These are phyloP conservation scores for Balansia obtecta DNA, from an alignment of 2,329 filamentous ascomycete genomes.

Conservation along the genomic window DNA sequence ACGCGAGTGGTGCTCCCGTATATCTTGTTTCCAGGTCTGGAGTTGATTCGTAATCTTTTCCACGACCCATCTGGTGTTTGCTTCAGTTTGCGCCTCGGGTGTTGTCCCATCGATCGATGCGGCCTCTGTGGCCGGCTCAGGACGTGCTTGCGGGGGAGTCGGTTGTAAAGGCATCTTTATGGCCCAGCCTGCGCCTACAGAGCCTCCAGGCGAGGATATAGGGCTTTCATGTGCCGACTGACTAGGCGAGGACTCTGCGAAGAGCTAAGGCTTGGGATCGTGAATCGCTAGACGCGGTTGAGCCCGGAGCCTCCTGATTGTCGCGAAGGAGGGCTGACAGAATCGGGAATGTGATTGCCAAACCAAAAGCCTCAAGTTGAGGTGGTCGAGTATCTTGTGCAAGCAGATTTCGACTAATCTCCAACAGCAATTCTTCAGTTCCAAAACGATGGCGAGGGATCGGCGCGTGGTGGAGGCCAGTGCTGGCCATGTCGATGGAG, in stretches of 20 bases:
- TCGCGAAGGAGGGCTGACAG: conserved; percentile 19
- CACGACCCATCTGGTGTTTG: conserved; percentile 26
- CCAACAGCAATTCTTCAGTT: neutral
- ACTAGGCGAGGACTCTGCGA: neutral
- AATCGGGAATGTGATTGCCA: conserved; percentile 6
- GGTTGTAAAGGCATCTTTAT: conserved; percentile 7
- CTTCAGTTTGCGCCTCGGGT: conserved; percentile 13
- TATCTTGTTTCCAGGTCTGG: conserved; percentile 26
- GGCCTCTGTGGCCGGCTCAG: conserved; percentile 1
- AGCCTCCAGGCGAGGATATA: neutral
- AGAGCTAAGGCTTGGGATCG: neutral
- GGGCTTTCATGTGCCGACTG: neutral
- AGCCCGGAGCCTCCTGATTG: conserved; percentile 6
- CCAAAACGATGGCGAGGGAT: neutral
- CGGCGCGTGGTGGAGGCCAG: neutral
- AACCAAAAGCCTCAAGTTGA: conserved; percentile 4
- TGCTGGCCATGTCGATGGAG: neutral
- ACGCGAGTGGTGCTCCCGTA: conserved; percentile 32
- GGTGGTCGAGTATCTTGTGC: neutral
- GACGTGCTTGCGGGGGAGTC: conserved; percentile 11
- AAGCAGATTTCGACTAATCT: neutral
- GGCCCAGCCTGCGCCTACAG: neutral
- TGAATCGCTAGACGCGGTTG: conserved; percentile 1
- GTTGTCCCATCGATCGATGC: conserved; percentile 8
- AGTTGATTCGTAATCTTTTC: conserved; percentile 30